A percentile compares a stretch with the other conserved stretches of the same genome.
These are phyloP conservation scores for Candida montana DNA, from an alignment of 805 yeast species.

Conservation along the genomic window DNA sequence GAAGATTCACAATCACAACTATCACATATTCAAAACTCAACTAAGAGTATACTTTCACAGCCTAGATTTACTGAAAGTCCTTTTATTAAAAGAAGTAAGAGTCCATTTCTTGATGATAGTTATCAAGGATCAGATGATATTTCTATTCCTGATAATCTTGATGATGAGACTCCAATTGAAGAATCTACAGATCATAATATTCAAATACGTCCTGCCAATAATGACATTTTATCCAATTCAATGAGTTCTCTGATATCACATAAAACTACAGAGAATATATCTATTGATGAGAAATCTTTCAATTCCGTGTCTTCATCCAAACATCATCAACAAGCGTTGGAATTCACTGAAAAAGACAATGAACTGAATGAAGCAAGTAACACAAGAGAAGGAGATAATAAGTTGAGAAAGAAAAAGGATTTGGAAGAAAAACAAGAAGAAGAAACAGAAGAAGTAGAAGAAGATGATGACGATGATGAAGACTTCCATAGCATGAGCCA, in stretches of 20 bases:
- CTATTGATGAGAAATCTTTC: not conserved
- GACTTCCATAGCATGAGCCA: slow-evolving; percentile 8
- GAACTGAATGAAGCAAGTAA: no score
- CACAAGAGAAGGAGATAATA: no score
- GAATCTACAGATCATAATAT: slow-evolving; percentile 27
- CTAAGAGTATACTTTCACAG: slow-evolving; percentile 16
- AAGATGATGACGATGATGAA: not conserved
- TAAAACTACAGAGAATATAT: not conserved
- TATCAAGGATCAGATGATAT: slow-evolving; percentile 18
- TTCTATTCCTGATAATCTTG: slow-evolving; percentile 1
- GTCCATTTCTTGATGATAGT: slow-evolving; percentile 22
- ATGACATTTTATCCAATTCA: not conserved
- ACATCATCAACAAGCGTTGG: no score
- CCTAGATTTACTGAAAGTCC: slow-evolving; percentile 19
- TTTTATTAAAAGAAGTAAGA: slow-evolving; percentile 17
- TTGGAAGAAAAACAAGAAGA: no score
- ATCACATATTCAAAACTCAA: slow-evolving; percentile 12
- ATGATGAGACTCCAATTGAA: slow-evolving; percentile 25
- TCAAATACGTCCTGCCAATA: not conserved
- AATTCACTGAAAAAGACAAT: no score
- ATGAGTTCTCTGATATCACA: not conserved
- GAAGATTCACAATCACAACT: slow-evolving; percentile 12
- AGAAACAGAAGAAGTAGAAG: not conserved
- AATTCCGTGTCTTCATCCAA: not conserved
- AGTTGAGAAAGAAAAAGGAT: no score